Percentiles rank a stretch among this genome's conserved stretches.
Evolutionary conservation across 1,139 yeast genomes (phyloP).

Genomic region (Nakaseomyces sp.): DNA sequence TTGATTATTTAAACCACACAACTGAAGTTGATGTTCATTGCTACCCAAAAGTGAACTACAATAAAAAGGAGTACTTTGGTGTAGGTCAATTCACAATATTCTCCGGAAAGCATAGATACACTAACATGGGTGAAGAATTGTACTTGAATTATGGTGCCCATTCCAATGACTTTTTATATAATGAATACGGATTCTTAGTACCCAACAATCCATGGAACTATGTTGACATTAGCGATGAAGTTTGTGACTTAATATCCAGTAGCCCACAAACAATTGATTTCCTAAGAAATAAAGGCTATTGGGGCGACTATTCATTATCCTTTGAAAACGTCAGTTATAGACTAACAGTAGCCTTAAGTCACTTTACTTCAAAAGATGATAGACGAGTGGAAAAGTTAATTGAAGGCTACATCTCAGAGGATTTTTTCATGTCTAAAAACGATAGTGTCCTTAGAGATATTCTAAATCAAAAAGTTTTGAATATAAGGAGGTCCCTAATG

Average conservation of each 20-base stretch:
- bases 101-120: conserved; percentile 24
- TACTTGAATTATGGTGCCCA: conserved; percentile 82
- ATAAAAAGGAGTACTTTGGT: conserved; percentile 13
- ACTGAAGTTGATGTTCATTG: conserved; percentile 33
- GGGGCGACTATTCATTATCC: conserved; percentile 64
- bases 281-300: conserved; percentile 47
- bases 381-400: conserved; percentile 23
- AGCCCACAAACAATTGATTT: conserved; percentile 37
- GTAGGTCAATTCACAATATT: conserved; percentile 22
- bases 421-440: conserved; percentile 19
- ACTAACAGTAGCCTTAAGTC: conserved; percentile 64
- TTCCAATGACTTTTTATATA: conserved; percentile 65
- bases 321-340: conserved; percentile 54
- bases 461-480: background rate
- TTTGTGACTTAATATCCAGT: conserved; percentile 32
- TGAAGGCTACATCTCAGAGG: conserved; percentile 26
- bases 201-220: conserved; percentile 55
- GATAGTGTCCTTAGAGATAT: conserved; percentile 4
- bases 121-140: conserved; percentile 47
- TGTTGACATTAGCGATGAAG: conserved; percentile 48
- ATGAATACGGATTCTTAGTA: conserved; percentile 79
- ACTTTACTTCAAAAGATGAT: conserved; percentile 19
- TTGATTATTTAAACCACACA: conserved; percentile 80
- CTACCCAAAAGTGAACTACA: conserved; percentile 17
- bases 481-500: background rate